Conservation (phyloP, 2,329 filamentous ascomycete species). For the Aspergillus amoenus region DNA sequence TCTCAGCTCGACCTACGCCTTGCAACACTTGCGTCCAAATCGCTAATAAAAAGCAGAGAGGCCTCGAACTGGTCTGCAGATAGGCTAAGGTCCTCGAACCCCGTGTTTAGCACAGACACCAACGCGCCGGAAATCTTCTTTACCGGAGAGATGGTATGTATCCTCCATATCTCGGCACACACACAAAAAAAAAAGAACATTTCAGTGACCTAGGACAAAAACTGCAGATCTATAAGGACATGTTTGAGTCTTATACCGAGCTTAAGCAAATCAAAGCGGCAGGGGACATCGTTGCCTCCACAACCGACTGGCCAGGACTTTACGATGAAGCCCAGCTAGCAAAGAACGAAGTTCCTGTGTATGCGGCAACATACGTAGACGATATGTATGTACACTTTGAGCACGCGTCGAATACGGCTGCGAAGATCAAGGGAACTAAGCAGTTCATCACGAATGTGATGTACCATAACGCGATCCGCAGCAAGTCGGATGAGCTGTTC, state of each 20-base stretch:
- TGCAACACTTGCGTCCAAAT: not conserved
- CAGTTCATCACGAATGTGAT: conserved; percentile 82
- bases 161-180: not conserved
- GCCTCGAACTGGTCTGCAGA: conserved; percentile 74
- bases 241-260: conserved; percentile 79
- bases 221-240: conserved; percentile 69
- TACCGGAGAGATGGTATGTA: conserved; percentile 78
- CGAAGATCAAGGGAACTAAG: conserved; percentile 72
- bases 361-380: conserved; percentile 77
- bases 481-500: conserved; percentile 73
- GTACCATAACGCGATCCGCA: conserved; percentile 80
- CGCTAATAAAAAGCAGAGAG: conserved; percentile 38
- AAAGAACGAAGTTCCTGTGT: conserved; percentile 79
- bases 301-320: conserved; percentile 69
- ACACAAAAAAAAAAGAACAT: not conserved
- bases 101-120: conserved; percentile 48
- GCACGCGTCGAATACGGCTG: conserved; percentile 70
- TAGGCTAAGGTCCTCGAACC: conserved; percentile 36
- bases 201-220: not conserved
- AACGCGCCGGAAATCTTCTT: conserved; percentile 65
- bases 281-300: conserved; percentile 68
- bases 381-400: conserved; percentile 91
- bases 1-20: not conserved
- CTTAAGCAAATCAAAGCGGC: conserved; percentile 67
- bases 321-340: conserved; percentile 74